phyloP scores from a whole-genome alignment of 768 basidiomycete genomes.

The Pleurotus cornucopiae region DNA sequence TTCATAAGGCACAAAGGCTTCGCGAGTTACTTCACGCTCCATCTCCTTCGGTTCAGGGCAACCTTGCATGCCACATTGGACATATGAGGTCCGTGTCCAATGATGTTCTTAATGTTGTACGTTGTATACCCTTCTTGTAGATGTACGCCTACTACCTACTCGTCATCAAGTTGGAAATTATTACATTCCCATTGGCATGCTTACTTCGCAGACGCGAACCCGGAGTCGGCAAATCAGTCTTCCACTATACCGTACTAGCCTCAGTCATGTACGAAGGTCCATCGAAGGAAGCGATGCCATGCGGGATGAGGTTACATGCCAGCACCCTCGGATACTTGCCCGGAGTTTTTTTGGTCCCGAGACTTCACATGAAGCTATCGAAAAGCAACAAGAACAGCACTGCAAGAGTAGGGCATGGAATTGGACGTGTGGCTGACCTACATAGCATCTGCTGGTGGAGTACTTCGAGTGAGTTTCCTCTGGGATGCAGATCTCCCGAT shows the following conservation, averaged over 20 bases:
- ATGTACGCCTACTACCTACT: too few species aligned
- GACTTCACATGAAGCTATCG: too few species aligned
- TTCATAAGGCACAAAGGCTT: constrained; percentile 5
- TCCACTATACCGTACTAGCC: background rate
- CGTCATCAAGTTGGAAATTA: too few species aligned
- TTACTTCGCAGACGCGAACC: background rate
- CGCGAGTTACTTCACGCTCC: too few species aligned
- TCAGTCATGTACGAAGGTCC: background rate
- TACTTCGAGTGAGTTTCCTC: background rate
- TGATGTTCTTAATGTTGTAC: too few species aligned
- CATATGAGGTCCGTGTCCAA: too few species aligned
- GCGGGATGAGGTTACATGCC: background rate
- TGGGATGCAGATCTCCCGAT: background rate
- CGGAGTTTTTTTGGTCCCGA: too few species aligned
- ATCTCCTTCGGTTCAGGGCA: too few species aligned
- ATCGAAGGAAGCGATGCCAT: background rate
- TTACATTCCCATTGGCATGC: background rate
- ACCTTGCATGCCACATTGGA: too few species aligned
- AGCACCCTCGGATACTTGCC: too few species aligned
- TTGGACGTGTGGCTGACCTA: background rate
- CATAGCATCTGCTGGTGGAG: background rate
- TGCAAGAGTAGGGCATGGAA: background rate
- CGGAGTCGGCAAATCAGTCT: background rate
- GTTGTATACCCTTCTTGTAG: too few species aligned
- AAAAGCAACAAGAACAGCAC: background rate